Conservation (phyloP, 2,329 filamentous ascomycete species). For the Capronia coronata region DNA sequence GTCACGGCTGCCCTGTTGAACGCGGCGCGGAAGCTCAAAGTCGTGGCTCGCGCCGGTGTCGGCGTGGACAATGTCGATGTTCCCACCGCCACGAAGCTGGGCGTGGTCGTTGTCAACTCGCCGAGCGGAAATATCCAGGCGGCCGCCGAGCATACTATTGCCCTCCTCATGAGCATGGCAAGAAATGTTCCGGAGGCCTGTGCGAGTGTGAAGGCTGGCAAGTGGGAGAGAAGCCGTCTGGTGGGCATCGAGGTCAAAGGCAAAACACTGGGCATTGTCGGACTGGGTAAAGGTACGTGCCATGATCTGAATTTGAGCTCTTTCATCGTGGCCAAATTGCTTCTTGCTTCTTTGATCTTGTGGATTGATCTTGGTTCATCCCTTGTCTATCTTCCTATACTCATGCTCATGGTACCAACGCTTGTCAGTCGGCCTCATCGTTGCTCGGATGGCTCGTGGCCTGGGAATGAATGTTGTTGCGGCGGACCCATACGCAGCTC, state of each 20-base stretch:
- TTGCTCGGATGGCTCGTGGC: conserved; percentile 70
- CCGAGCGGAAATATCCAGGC: conserved; percentile 75
- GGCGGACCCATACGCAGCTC: conserved; percentile 70
- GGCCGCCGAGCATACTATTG: conserved; percentile 71
- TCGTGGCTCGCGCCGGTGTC: conserved; percentile 73
- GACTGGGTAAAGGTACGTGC: conserved; percentile 63
- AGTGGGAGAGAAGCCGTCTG: conserved; percentile 68
- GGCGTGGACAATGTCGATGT: conserved; percentile 80
- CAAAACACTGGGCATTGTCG: conserved; percentile 70
- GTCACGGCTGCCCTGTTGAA: conserved; percentile 63
- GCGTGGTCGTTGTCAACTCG: conserved; percentile 74
- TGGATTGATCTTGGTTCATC: background rate
- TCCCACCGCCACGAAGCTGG: conserved; percentile 61
- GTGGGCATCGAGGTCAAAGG: conserved; percentile 72
- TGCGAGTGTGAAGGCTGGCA: conserved; percentile 61
- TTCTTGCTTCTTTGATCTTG: background rate
- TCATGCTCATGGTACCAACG: background rate
- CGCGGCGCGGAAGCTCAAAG: conserved; percentile 62
- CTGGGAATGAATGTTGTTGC: conserved; percentile 70
- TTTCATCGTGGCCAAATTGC: background rate
- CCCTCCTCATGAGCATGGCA: conserved; percentile 66
- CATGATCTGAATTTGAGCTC: background rate
- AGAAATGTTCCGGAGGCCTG: conserved; percentile 67
- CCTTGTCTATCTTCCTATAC: background rate
- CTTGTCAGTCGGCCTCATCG: conserved; percentile 59